These are phyloP conservation scores for Coniophora puteana DNA, from an alignment of 1,284 basidiomycete genomes.

Conservation along the genomic window DNA sequence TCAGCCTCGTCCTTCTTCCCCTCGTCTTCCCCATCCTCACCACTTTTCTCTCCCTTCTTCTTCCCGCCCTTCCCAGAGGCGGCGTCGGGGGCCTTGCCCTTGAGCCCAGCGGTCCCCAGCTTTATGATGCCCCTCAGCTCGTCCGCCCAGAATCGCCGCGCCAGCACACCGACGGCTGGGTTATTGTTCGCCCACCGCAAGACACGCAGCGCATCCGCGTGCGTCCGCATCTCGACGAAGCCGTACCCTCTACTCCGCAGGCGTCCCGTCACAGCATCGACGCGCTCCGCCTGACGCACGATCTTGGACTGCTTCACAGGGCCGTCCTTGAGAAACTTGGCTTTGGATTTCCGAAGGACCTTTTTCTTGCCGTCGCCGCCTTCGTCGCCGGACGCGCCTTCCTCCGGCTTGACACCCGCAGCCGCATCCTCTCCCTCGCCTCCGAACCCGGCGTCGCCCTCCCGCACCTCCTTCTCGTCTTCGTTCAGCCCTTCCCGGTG, in stretches of 20 bases:
- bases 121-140: constrained; percentile 73
- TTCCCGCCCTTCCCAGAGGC: no score
- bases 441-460: constrained; percentile 22
- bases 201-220: constrained; percentile 88
- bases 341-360: constrained; percentile 28
- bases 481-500: constrained; percentile 66
- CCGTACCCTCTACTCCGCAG: constrained; percentile 93
- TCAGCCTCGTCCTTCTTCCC: no score
- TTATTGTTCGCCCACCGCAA: constrained; percentile 96
- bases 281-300: constrained; percentile 80
- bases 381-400: constrained; percentile 23
- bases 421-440: constrained; percentile 23
- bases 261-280: constrained; percentile 84
- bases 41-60: constrained; percentile 42
- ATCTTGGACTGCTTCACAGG: constrained; percentile 88
- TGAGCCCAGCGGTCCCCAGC: no score
- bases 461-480: constrained; percentile 53
- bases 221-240: constrained; percentile 88
- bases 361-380: constrained; percentile 16
- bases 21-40: no score
- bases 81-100: constrained; percentile 44
- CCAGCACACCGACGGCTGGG: constrained; percentile 55
- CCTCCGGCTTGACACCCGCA: constrained; percentile 39
- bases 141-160: constrained; percentile 81
- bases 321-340: constrained; percentile 48